Evolutionary conservation across 1,139 yeast species (phyloP).

Genomic region (Saccharomyces uvarum): DNA sequence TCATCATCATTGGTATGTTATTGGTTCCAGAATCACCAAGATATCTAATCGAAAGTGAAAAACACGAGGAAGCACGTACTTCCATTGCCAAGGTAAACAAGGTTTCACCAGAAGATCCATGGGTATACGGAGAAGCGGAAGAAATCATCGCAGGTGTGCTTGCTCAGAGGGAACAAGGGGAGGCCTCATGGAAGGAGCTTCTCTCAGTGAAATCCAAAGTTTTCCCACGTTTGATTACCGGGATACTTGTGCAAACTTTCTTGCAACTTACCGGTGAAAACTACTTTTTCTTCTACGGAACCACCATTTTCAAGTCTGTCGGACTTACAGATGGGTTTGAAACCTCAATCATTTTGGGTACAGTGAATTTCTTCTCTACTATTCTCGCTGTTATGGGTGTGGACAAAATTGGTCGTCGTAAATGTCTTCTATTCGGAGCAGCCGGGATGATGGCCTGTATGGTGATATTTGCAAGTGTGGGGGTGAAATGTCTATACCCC

Average conservation of each 20-base stretch:
- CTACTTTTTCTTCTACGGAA: not conserved
- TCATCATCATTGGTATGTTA: slow-evolving; percentile 48
- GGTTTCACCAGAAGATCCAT: slow-evolving; percentile 35
- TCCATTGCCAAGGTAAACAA: slow-evolving; percentile 38
- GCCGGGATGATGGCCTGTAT: not conserved
- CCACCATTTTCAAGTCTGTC: not conserved
- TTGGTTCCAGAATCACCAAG: slow-evolving; percentile 66
- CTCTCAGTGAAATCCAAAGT: not conserved
- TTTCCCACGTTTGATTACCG: not conserved
- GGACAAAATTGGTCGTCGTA: not conserved
- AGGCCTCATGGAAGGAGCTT: not conserved
- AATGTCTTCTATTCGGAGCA: not conserved
- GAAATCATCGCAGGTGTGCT: not conserved
- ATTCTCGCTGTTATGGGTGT: not conserved
- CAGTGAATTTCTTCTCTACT: not conserved
- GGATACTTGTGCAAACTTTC: not conserved
- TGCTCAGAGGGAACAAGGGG: not conserved
- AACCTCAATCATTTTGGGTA: not conserved
- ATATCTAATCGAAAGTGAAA: slow-evolving; percentile 45
- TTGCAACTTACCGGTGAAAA: not conserved
- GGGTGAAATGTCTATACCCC: not conserved
- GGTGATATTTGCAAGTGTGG: not conserved
- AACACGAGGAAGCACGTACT: slow-evolving; percentile 40
- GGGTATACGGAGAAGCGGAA: not conserved
- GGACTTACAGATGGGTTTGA: not conserved